These are phyloP conservation scores for Kalaharituber pfeilii DNA, from an alignment of 2,329 filamentous ascomycete species.

Conservation along the genomic window DNA sequence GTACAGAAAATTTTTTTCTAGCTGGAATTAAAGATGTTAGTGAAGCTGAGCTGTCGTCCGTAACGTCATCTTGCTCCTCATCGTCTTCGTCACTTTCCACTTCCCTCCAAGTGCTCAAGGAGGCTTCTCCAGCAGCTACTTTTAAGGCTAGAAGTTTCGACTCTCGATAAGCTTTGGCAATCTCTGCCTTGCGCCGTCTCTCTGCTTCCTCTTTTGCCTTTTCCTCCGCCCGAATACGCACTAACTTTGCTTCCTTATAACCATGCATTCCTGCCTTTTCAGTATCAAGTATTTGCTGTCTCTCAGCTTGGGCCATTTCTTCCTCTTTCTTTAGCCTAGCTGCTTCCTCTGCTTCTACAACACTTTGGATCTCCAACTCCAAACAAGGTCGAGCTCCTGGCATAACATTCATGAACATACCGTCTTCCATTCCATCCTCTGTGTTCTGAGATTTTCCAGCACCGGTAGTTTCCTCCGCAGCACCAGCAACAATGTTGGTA, in stretches of 20 bases:
- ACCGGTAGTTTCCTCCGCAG: background rate
- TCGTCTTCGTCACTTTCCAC: constrained; percentile 6
- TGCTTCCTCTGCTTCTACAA: constrained; percentile 6
- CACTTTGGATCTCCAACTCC: constrained; percentile 8
- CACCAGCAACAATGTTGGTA: too few relatives aligned
- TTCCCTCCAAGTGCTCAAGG: background rate
- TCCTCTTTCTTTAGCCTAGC: constrained; percentile 3
- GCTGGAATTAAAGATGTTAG: background rate
- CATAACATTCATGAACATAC: background rate
- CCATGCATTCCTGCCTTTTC: constrained; percentile 3
- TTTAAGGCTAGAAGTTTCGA: constrained; percentile 11
- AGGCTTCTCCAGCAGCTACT: constrained; percentile 4
- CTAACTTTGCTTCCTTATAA: constrained; percentile 1
- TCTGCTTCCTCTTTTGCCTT: constrained; percentile 6
- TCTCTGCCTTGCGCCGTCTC: constrained; percentile 5
- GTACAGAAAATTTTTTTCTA: background rate
- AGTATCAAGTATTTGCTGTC: constrained; percentile 1
- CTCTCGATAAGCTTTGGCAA: constrained; percentile 10
- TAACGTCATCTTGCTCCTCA: constrained; percentile 3
- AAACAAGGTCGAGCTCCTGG: background rate
- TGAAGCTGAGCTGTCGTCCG: too few relatives aligned
- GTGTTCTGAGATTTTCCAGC: background rate
- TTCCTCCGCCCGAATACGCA: constrained; percentile 1
- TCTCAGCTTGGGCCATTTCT: constrained; percentile 5
- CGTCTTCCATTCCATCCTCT: background rate